phyloP scores from a whole-genome alignment of 1,139 yeast genomes.

The Candida tunisiensis region DNA sequence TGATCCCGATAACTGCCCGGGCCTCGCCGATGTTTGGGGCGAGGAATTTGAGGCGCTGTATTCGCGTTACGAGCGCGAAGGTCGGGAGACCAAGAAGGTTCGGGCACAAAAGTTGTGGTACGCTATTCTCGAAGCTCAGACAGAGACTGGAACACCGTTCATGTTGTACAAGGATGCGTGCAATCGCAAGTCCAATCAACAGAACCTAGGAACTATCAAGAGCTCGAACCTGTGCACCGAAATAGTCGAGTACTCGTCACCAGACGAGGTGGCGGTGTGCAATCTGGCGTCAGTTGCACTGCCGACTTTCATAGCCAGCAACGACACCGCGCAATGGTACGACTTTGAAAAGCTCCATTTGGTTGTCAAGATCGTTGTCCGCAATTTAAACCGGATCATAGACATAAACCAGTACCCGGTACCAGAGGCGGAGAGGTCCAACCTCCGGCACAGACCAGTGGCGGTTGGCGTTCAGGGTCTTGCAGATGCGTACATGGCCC shows the following conservation, averaged over 20 bases:
- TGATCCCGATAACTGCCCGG: constrained; percentile 67
- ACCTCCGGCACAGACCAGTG: constrained; percentile 51
- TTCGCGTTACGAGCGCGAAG: constrained; percentile 43
- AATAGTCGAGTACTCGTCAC: constrained; percentile 61
- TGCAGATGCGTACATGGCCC: constrained; percentile 50
- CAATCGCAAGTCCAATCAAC: constrained; percentile 57
- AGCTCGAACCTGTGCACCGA: constrained; percentile 75
- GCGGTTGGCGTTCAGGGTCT: constrained; percentile 73
- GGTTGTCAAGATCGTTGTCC: constrained; percentile 43
- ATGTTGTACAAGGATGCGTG: constrained; percentile 74
- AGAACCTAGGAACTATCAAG: constrained; percentile 63
- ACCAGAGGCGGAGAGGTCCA: constrained; percentile 40
- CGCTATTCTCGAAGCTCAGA: constrained; percentile 60
- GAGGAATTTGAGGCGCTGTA: constrained; percentile 49
- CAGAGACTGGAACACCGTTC: constrained; percentile 76
- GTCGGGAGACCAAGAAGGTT: constrained; percentile 38
- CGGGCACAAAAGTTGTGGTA: constrained; percentile 69
- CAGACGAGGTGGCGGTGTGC: constrained; percentile 71
- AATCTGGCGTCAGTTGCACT: constrained; percentile 67
- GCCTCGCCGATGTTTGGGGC: constrained; percentile 53
- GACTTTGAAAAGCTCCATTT: constrained; percentile 45
- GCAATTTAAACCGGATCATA: constrained; percentile 48
- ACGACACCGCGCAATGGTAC: constrained; percentile 17
- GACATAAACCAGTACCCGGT: constrained; percentile 58
- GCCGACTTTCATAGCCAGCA: constrained; percentile 33